These are phyloP conservation scores for Malassezia slooffiae DNA, from an alignment of 1,284 basidiomycete species.

Conservation along the genomic window DNA sequence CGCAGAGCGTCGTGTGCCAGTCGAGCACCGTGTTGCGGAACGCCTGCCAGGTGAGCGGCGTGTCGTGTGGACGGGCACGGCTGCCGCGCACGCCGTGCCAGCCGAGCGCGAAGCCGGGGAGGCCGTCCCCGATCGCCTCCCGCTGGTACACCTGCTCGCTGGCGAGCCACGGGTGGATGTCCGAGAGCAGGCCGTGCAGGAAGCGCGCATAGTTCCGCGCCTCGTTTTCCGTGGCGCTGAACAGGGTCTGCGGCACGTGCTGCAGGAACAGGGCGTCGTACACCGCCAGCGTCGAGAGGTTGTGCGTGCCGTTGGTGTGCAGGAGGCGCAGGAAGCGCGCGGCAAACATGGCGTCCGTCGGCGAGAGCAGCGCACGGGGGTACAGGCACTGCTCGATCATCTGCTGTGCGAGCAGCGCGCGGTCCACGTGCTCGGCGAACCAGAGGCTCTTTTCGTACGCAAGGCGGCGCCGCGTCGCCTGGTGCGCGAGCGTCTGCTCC, in stretches of 20 bases:
- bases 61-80: conserved; percentile 23
- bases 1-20: conserved; percentile 63
- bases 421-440: conserved; percentile 53
- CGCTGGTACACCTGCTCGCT: conserved; percentile 17
- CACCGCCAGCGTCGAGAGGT: conserved; percentile 76
- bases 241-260: conserved; percentile 61
- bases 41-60: conserved; percentile 59
- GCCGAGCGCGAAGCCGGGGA: conserved; percentile 39
- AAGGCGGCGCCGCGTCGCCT: conserved; percentile 64
- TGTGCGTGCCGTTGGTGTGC: conserved; percentile 71
- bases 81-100: conserved; percentile 18
- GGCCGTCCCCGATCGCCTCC: conserved; percentile 47
- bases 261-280: conserved; percentile 59
- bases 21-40: conserved; percentile 66
- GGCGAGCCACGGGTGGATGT: conserved; percentile 45
- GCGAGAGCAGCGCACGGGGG: conserved; percentile 79
- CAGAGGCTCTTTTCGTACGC: conserved; percentile 72
- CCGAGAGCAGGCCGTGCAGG: conserved; percentile 64
- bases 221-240: conserved; percentile 89
- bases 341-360: conserved; percentile 90
- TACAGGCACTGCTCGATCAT: conserved; percentile 84
- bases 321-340: conserved; percentile 78
- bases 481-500: conserved; percentile 61
- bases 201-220: conserved; percentile 78
- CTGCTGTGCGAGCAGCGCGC: conserved; percentile 22